Evolutionary conservation across 768 basidiomycete genomes (phyloP), one percentile per base, ranked within the genome.

Genomic region (Astraeus odoratus): DNA sequence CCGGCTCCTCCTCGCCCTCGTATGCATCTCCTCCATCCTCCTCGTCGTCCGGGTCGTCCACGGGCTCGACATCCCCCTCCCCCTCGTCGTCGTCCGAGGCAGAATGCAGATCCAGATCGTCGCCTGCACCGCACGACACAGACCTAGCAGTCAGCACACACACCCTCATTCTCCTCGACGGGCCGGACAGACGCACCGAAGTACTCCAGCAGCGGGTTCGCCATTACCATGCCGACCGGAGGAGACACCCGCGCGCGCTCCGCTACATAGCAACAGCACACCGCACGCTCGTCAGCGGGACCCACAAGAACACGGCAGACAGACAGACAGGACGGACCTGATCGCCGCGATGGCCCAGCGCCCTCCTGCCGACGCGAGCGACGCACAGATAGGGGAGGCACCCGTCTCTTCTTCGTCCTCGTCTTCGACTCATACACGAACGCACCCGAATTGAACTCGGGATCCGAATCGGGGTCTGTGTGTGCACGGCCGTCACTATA

Each of bases 41-140:
- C 22, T 50, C 53, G 9, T 29, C 24, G 26, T 56, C 53, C 4
- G 50, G 44, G 7, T 48, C 51, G 3, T 57, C 52, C n/a, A n/a
- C n/a, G 16, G 57, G 63, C 7, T 48, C 53, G 7, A 53, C 54
- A 6, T 51, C 57, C 3, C 50, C 36, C 27, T 45, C 43, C 8
- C 19, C 12, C 10, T 62, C 63, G 15, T 64, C 58, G 2, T 60
- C 68, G 51, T 78, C 77, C 7, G 73, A 75, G 18, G 70, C 78
- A 22, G 78, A 78, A 24, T 76, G 73, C 15, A 80, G 54, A 30
- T 71, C 72, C 30, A 81, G 52, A 35, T 72, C 67, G 46, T 66
- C 55, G 6, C 60, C 73, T 70, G 47, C 38, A 53, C n/a, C n/a
- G n/a, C n/a, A n/a, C n/a, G n/a, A n/a, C 2, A 18, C 13, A 41